Base-by-base conservation (phyloP, 768 basidiomycete species). In the Pisolithus sp. region DNA sequence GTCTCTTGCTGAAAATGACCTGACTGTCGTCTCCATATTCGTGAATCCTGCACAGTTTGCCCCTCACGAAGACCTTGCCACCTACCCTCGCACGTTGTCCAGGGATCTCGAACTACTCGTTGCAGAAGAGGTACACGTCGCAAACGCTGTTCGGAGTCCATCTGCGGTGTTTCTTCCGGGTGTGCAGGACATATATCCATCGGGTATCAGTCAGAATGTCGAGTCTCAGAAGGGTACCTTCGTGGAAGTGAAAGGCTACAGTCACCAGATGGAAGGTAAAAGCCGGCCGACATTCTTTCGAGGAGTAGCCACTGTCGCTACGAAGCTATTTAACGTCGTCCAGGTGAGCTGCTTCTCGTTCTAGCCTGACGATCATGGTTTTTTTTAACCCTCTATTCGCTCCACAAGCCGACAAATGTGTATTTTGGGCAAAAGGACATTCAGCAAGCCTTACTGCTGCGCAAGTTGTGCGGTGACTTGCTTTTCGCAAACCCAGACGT, bases 391-490 rank as follows among this genome's bases (percentile, higher is more conserved):
- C 5, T 18, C 30, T 7, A 34, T 31, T 34, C 13, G 13, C 5
- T 21, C 5, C 18, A 20, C 30, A 66, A 95, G 93, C 95, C 95
- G 5, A 89, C 89, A 42, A 81, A 85, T 57, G 84, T 89, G 20
- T 97, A 98, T 68, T 96, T 99, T 56, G 95, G 96, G 1, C 94
- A 98, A 69, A 98, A 98, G 65, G 95, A 98, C 65, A 96, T 99
- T 49, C 96, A 99, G 63, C 96, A 99, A 65, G 92, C 89, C 0
- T 72, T 97, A 15, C 70, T 99, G 42, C 75, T 98, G 30, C 85
- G 86, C 31, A 81, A 83, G 4, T 73, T 98, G 68, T 77, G 78
- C 49, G 72, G 76, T 26, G 96, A 99, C 66, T 74, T 96, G 5
- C 79, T 95, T 9, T 67, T 93, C n/a, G 71, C 86, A 6, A 77